Percentiles rank a stretch among this genome's conserved stretches.
Evolutionary conservation across 805 yeast species (phyloP).

Genomic region (Candida andamanensis): DNA sequence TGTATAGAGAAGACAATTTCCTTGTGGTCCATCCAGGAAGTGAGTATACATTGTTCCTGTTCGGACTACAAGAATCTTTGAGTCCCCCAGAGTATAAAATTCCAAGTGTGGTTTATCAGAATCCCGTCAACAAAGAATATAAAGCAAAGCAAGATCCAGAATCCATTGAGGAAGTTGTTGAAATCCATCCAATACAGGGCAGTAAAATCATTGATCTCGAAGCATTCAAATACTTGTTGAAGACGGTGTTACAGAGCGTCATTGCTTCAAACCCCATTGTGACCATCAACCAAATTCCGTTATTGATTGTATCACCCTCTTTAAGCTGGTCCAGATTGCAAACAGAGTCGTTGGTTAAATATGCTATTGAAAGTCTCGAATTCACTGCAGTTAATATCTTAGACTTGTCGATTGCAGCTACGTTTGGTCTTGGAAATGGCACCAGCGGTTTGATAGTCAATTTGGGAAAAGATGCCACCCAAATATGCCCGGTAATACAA

Average conservation of each 20-base stretch:
- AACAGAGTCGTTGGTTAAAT: slow-evolving; percentile 67
- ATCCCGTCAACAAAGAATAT: slow-evolving; percentile 31
- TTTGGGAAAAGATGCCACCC: slow-evolving; percentile 71
- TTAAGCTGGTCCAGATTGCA: slow-evolving; percentile 62
- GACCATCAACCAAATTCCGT: slow-evolving; percentile 63
- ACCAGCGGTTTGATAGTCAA: slow-evolving; percentile 73
- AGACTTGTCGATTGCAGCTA: slow-evolving; percentile 62
- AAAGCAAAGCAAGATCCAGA: slow-evolving; percentile 32
- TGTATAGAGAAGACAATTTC: slow-evolving; percentile 41
- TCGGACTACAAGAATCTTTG: slow-evolving; percentile 73
- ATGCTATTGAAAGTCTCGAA: slow-evolving; percentile 67
- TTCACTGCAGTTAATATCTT: slow-evolving; percentile 67
- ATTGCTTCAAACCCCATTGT: slow-evolving; percentile 35
- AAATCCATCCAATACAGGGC: slow-evolving; percentile 56
- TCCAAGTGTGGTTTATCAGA: slow-evolving; percentile 70
- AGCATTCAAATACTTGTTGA: slow-evolving; percentile 64
- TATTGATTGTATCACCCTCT: slow-evolving; percentile 60
- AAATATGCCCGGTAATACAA: slow-evolving; percentile 75
- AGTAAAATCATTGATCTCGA: slow-evolving; percentile 63
- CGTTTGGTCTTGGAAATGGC: slow-evolving; percentile 67
- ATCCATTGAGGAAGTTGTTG: slow-evolving; percentile 20
- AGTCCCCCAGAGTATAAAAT: slow-evolving; percentile 70
- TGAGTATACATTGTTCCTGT: slow-evolving; percentile 63
- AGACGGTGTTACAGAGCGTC: slow-evolving; percentile 37
- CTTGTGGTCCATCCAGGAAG: slow-evolving; percentile 78